Base-by-base conservation (phyloP, 169 alveolate genomes). In the Plasmodium berghei region DNA sequence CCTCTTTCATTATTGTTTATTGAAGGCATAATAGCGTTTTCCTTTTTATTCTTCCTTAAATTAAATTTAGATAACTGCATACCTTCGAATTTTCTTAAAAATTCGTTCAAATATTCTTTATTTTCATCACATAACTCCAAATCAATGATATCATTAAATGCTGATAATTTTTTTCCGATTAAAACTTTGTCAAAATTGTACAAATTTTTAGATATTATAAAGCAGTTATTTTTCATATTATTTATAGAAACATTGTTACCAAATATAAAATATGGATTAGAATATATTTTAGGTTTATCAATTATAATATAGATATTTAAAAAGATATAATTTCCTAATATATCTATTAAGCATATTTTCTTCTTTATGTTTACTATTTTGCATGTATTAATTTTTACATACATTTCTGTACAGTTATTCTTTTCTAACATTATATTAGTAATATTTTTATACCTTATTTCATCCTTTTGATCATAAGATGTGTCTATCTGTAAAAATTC, bases 181-280 rank as follows among this genome's bases (percentile, higher is more conserved):
- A 77, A 45, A 63, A 77, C 89, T 70, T 59, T 66, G 55, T 77
- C 77, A 77, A 77, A 77, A 48, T 63, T 49, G 63, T 77, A 77
- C 18, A 54, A 5, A n/a, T 52, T 77, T 63, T 77, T 45, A 12
- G 70, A 63, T 42, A 77, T 28, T 9, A 77, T 54, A 52, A 77
- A 77, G 48, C 71, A 63, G 16, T 77, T 77, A 63, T 46, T 63
- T 64, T 55, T 54, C 42, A 14, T 28, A 59, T 26, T 40, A 77
- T 34, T 48, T 69, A 77, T 48, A n/a, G 74, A 56, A 48, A 77
- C 89, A 58, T 52, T 77, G 48, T 77, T 77, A 22, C 62, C 66
- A 52, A 77, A 77, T 77, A 77, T 52, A 75, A 77, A 77, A 34
- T 77, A 77, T 20, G 89, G 89, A 49, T 77, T 77, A n/a, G 89